Evolutionary conservation across 352 stramenopile species (phyloP), one percentile per base, ranked within the genome.

Genomic region (Phytophthora capsici): DNA sequence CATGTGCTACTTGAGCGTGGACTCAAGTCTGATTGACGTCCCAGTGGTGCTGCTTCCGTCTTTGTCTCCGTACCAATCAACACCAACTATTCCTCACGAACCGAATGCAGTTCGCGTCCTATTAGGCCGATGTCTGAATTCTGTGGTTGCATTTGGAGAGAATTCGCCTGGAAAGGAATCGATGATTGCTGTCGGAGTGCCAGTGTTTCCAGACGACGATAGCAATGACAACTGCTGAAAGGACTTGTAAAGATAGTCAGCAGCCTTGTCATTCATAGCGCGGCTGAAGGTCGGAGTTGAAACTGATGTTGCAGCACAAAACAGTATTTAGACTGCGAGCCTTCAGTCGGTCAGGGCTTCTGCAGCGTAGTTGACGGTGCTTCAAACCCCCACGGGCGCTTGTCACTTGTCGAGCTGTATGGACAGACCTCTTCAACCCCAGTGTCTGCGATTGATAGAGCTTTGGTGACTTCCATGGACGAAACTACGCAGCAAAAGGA

Each of bases 31-130:
- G 10, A 3, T 9, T 2, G 41, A 53, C 20, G 50, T 20, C n/a
- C 54, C 64, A 6, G n/a, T 77, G n/a, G 9, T 74, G 17, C 12
- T 74, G 4, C 58, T 77, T 3, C 43, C 69, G 8, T 77, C 69
- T 14, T 41, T 71, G 19, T 77, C 69, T 3, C 32, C 49, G 7
- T 71, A 68, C 48, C 58, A 63, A 40, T 40, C 58, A 12, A n/a
- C 22, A 32, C 65, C 51, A 9, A 57, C 13, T 17, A 22, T 57
- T 20, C 28, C 26, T 49, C 37, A 49, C 36, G 40, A 28, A 2
- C 0, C 10, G 0, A 16, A 14, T 25, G 8, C 7, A 44, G 38
- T 64, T 0, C 40, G 40, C 36, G 20, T 73, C 1, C 44, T 56
- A 6, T 52, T 73, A 6, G 51, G 65, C 22, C 50, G 28, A 52